Conservation (phyloP, 768 basidiomycete species). For the Boletus reticuloceps region DNA sequence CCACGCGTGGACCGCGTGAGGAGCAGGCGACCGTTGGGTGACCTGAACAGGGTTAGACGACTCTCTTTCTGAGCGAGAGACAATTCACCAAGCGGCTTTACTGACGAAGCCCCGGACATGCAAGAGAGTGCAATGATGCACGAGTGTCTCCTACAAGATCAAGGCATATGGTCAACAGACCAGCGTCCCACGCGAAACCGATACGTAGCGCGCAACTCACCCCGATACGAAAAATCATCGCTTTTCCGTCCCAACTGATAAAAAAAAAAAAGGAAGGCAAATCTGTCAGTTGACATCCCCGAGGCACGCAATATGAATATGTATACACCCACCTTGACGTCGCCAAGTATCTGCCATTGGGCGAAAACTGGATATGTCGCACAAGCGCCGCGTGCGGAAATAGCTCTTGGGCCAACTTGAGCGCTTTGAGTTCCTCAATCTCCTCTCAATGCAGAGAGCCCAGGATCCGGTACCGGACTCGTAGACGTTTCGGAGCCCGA, state of each 20-base stretch:
- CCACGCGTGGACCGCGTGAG: slow-evolving; percentile 47
- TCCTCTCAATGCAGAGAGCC: slow-evolving; percentile 30
- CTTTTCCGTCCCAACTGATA: slow-evolving; percentile 48
- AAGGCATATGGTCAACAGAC: not conserved
- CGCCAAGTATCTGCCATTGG: slow-evolving; percentile 51
- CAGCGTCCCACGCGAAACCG: not conserved
- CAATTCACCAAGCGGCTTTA: slow-evolving; percentile 48
- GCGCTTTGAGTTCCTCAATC: slow-evolving; percentile 39
- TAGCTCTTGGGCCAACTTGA: slow-evolving; percentile 39
- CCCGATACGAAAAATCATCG: slow-evolving; percentile 45
- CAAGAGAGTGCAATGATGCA: slow-evolving; percentile 43
- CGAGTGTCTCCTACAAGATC: slow-evolving; percentile 36
- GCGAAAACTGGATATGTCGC: slow-evolving; percentile 55
- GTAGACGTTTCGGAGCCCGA: not conserved
- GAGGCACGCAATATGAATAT: not conserved
- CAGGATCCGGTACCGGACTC: slow-evolving; percentile 20
- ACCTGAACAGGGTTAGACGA: slow-evolving; percentile 30
- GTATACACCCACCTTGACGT: slow-evolving; percentile 44
- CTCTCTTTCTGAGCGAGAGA: not conserved
- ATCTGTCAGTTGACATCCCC: not conserved
- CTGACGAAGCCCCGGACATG: slow-evolving; percentile 52
- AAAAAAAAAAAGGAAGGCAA: not conserved
- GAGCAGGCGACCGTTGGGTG: slow-evolving; percentile 43
- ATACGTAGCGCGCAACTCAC: slow-evolving; percentile 23
- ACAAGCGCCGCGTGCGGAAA: slow-evolving; percentile 47